A percentile compares a stretch with the other conserved stretches of the same genome.
These are phyloP conservation scores for Cladobotryum protrusum DNA, from an alignment of 2,329 filamentous ascomycete species.

Conservation along the genomic window DNA sequence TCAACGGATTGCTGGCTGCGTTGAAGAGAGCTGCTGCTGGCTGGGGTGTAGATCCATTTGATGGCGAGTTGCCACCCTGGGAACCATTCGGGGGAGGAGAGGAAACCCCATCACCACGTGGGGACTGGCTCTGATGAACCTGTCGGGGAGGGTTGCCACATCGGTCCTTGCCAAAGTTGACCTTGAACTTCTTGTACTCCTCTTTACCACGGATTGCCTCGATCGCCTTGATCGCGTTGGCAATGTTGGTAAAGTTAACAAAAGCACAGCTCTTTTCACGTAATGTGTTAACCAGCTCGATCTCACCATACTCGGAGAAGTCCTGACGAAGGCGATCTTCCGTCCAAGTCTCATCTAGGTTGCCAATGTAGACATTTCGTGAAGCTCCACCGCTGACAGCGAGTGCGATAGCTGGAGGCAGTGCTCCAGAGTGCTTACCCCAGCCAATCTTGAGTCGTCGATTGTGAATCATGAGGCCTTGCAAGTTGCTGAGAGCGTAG, in stretches of 20 bases:
- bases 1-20: constrained; percentile 79
- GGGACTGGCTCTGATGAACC: constrained; percentile 63
- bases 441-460: constrained; percentile 95
- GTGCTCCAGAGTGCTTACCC: constrained; percentile 96
- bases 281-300: constrained; percentile 92
- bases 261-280: constrained; percentile 99
- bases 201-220: constrained; percentile 91
- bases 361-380: constrained; percentile 97
- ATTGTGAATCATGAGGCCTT: constrained; percentile 99
- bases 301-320: constrained; percentile 95
- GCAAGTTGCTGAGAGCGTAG: constrained; percentile 93
- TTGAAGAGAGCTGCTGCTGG: constrained; percentile 73
- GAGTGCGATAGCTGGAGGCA: constrained; percentile 90
- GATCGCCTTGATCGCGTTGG: constrained; percentile 98
- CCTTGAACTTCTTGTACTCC: constrained; percentile 97
- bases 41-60: constrained; percentile 48
- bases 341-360: constrained; percentile 94
- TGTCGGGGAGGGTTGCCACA: constrained; percentile 95
- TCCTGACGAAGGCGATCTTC: constrained; percentile 94
- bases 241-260: constrained; percentile 99
- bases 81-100: constrained; percentile 55
- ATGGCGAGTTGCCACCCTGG: constrained; percentile 53
- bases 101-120: constrained; percentile 54
- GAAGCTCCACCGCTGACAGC: constrained; percentile 95
- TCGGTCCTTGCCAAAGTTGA: constrained; percentile 98